phyloP scores from a whole-genome alignment of 2,329 filamentous ascomycete genomes.

The Fusarium sterilihyphosum region DNA sequence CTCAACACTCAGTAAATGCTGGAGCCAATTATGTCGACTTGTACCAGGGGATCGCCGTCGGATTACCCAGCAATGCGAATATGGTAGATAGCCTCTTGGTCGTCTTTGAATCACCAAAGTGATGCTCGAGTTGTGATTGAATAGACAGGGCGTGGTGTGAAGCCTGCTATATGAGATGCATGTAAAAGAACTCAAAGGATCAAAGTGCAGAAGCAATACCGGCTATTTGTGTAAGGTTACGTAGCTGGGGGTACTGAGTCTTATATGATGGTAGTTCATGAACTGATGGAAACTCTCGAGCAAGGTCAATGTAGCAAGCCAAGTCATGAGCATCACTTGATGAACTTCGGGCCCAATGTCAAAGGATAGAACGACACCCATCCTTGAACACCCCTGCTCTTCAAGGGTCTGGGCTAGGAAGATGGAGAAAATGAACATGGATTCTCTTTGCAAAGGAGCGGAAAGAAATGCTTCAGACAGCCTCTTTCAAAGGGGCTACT shows the following conservation, averaged over 20 bases:
- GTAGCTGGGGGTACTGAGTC: constrained; percentile 35
- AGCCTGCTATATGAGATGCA: not conserved
- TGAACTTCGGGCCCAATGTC: constrained; percentile 31
- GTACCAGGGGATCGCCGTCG: constrained; percentile 30
- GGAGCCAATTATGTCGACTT: constrained; percentile 24
- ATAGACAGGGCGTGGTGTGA: not conserved
- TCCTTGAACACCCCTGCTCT: constrained; percentile 20
- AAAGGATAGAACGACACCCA: constrained; percentile 39
- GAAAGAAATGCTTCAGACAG: constrained; percentile 40
- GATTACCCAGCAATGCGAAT: constrained; percentile 22
- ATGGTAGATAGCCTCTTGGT: constrained; percentile 8
- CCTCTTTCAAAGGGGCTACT: constrained; percentile 34
- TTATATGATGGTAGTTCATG: constrained; percentile 39
- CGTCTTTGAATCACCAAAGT: constrained; percentile 4
- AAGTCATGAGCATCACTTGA: constrained; percentile 37
- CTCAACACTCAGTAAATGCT: constrained; percentile 11
- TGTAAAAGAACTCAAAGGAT: not conserved
- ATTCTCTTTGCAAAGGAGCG: constrained; percentile 35
- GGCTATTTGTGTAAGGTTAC: not conserved
- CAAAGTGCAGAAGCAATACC: constrained; percentile 4
- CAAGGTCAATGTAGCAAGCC: constrained; percentile 39
- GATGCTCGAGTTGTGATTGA: constrained; percentile 6
- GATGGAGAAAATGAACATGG: constrained; percentile 31
- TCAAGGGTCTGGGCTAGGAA: constrained; percentile 16
- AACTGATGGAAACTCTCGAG: constrained; percentile 33